Evolutionary conservation across 257 asterid species (phyloP).

Genomic region (Petunia axillaris): DNA sequence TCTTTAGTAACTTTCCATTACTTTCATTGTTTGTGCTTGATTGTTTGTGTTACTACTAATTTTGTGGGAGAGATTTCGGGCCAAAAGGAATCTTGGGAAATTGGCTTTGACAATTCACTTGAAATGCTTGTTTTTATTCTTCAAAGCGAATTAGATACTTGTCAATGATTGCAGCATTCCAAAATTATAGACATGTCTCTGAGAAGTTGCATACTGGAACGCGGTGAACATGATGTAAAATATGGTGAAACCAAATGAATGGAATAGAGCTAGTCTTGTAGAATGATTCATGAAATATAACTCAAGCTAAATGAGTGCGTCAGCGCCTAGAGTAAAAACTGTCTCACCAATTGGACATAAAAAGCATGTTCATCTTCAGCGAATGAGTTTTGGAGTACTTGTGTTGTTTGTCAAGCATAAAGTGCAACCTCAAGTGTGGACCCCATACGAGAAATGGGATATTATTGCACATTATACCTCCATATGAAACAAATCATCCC

Average conservation of each 20-base stretch:
- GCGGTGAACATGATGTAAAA: too few species aligned
- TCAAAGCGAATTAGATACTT: not conserved
- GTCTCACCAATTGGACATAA: not conserved
- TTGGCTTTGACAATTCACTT: not conserved
- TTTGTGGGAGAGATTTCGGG: not conserved
- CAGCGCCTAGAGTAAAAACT: too few species aligned
- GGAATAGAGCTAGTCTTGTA: not conserved
- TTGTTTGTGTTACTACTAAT: constrained; percentile 16
- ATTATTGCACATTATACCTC: too few species aligned
- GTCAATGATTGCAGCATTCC: too few species aligned
- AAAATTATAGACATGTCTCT: too few species aligned
- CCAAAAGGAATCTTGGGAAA: not conserved
- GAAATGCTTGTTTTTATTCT: not conserved
- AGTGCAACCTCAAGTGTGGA: too few species aligned
- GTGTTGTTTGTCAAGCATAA: too few species aligned
- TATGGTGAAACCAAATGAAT: not conserved
- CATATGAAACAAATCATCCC: too few species aligned
- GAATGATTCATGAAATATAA: not conserved
- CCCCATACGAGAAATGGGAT: too few species aligned
- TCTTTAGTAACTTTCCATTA: not conserved
- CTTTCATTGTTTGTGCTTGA: not conserved
- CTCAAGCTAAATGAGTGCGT: too few species aligned
- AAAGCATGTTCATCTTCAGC: not conserved
- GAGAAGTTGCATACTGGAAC: too few species aligned
- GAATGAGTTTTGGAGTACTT: too few species aligned